phyloP scores from a whole-genome alignment of 768 basidiomycete genomes.

The Kondoa malvinella region DNA sequence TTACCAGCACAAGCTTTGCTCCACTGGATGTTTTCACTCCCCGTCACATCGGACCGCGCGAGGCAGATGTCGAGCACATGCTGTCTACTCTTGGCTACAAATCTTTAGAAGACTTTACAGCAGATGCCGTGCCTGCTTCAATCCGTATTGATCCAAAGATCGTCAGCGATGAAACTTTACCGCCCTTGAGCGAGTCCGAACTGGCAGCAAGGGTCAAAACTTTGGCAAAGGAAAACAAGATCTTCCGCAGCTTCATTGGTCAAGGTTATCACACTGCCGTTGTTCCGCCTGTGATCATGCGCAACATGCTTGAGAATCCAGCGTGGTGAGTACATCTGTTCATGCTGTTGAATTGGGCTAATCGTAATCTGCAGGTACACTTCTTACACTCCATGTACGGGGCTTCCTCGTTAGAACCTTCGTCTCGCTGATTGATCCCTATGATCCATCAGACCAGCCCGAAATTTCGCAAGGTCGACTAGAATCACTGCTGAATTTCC shows the following conservation, averaged over 20 bases:
- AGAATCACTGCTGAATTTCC: conserved; percentile 89
- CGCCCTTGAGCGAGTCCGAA: conserved; percentile 69
- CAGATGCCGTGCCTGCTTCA: conserved; percentile 58
- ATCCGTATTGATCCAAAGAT: conserved; percentile 49
- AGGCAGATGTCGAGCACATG: conserved; percentile 63
- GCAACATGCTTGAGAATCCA: conserved; percentile 58
- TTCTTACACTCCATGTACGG: conserved; percentile 26
- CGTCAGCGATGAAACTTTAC: conserved; percentile 52
- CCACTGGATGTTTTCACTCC: conserved; percentile 42
- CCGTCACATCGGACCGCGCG: conserved; percentile 84
- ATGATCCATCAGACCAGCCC: conserved; percentile 88
- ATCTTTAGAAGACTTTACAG: conserved; percentile 73
- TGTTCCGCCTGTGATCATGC: conserved; percentile 83
- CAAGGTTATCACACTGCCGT: conserved; percentile 95
- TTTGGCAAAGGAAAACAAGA: conserved; percentile 60
- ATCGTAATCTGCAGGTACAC: neutral
- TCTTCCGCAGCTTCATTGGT: conserved; percentile 84
- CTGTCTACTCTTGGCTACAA: conserved; percentile 64
- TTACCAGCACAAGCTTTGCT: neutral
- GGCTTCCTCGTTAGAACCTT: neutral
- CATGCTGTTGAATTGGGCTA: neutral
- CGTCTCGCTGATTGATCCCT: conserved; percentile 25
- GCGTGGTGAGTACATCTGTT: conserved; percentile 76
- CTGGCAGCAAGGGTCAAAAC: conserved; percentile 55
- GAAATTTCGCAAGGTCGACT: conserved; percentile 98